Evolutionary conservation across 495 filamentous ascomycete species (phyloP).

Genomic region (Daldinia bambusicola): DNA sequence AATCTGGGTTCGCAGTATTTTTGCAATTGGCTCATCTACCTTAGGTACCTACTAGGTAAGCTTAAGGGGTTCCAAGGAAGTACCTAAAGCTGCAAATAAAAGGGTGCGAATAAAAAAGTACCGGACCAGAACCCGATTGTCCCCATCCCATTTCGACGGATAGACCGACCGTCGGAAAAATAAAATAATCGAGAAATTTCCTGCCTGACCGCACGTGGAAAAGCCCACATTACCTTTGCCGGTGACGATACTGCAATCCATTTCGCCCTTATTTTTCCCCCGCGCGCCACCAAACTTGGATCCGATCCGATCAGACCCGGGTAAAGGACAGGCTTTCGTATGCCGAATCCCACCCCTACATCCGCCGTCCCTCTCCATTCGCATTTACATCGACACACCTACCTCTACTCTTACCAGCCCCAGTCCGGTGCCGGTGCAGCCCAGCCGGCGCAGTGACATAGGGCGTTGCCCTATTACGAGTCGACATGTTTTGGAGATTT

Average conservation of each 20-base stretch:
- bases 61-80: background rate
- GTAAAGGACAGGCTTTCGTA: constrained; percentile 24
- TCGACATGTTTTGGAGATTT: constrained; percentile 98
- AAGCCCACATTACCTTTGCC: constrained; percentile 20
- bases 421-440: constrained; percentile 35
- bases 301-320: constrained; percentile 8
- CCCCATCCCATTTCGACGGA: constrained; percentile 19
- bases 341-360: constrained; percentile 29
- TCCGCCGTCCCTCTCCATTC: constrained; percentile 7
- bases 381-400: background rate
- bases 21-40: constrained; percentile 4
- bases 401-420: background rate
- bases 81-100: no score
- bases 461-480: constrained; percentile 33
- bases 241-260: constrained; percentile 28
- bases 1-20: constrained; percentile 15
- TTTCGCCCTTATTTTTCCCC: constrained; percentile 9
- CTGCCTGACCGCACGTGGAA: constrained; percentile 10
- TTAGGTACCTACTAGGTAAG: background rate
- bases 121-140: constrained; percentile 12
- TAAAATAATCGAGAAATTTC: constrained; percentile 10
- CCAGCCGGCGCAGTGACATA: constrained; percentile 55
- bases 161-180: constrained; percentile 18
- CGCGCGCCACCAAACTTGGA: constrained; percentile 4
- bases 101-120: constrained; percentile 6